phyloP scores from a whole-genome alignment of 371 early-diverging fungal species.

The Cokeromyces recurvatus region DNA sequence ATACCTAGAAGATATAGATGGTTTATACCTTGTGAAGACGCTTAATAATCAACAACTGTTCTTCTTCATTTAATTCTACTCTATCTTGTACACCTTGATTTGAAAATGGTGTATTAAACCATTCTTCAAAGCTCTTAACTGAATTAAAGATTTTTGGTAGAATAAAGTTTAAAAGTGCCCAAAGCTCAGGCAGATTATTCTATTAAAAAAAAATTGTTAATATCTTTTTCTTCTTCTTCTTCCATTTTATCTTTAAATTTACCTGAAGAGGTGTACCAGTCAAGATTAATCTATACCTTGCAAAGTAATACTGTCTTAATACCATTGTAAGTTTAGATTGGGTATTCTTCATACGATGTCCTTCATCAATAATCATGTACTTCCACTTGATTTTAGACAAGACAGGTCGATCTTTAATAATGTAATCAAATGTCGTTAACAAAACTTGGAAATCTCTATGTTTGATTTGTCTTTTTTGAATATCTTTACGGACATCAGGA shows the following conservation, averaged over 20 bases:
- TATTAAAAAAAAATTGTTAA: slow-evolving; percentile 10
- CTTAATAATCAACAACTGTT: slow-evolving; percentile 92
- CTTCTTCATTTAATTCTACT: slow-evolving; percentile 95
- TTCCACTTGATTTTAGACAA: slow-evolving; percentile 90
- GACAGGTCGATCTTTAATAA: slow-evolving; percentile 87
- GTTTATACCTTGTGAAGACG: slow-evolving; percentile 92
- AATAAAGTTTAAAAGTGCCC: slow-evolving; percentile 98
- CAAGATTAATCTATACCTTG: slow-evolving; percentile 93
- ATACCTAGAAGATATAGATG: too few species aligned
- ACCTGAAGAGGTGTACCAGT: slow-evolving; percentile 99
- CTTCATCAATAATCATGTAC: slow-evolving; percentile 98
- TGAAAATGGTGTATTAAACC: slow-evolving; percentile 97
- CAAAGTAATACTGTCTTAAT: slow-evolving; percentile 80
- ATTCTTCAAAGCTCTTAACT: slow-evolving; percentile 94
- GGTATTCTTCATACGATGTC: slow-evolving; percentile 98
- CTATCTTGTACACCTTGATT: slow-evolving; percentile 82
- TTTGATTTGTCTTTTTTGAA: slow-evolving; percentile 71
- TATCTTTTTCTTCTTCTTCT: not conserved
- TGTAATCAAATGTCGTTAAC: slow-evolving; percentile 98
- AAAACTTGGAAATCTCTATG: slow-evolving; percentile 89
- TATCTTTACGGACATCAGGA: slow-evolving; percentile 68
- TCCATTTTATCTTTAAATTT: too few species aligned
- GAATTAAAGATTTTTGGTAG: slow-evolving; percentile 95
- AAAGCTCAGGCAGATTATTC: slow-evolving; percentile 98
- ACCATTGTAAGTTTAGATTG: slow-evolving; percentile 83